These are phyloP conservation scores for Aspergillus sp. DNA, from an alignment of 2,329 filamentous ascomycete species.

Conservation along the genomic window DNA sequence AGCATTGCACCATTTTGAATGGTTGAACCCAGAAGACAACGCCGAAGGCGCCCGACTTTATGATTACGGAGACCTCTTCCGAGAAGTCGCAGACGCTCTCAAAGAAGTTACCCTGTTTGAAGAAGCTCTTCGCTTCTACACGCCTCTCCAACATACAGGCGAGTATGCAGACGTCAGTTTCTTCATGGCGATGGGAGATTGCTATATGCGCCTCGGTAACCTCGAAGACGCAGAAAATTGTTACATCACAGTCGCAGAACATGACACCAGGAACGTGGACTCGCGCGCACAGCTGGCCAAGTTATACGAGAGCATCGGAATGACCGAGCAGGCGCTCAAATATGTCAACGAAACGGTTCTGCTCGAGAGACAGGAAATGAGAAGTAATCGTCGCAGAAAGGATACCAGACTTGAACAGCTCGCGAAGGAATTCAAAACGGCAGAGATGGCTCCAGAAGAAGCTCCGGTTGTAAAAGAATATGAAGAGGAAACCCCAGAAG, in stretches of 20 bases:
- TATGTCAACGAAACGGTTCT: conserved; percentile 69
- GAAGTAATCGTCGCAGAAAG: conserved; percentile 24
- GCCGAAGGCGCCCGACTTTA: conserved; percentile 47
- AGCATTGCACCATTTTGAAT: conserved; percentile 63
- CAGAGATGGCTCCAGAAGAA: conserved; percentile 12
- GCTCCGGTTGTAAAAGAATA: conserved; percentile 8
- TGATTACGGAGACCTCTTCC: conserved; percentile 72
- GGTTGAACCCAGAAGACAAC: conserved; percentile 60
- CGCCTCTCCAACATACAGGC: conserved; percentile 42
- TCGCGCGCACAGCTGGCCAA: conserved; percentile 74
- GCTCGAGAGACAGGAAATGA: conserved; percentile 44
- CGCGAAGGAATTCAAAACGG: conserved; percentile 31
- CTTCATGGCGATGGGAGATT: conserved; percentile 49
- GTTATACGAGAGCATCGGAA: conserved; percentile 70
- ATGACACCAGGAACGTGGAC: conserved; percentile 65
- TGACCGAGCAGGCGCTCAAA: conserved; percentile 68
- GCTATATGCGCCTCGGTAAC: conserved; percentile 59
- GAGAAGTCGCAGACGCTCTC: conserved; percentile 59
- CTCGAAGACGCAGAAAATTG: conserved; percentile 66
- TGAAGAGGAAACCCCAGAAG: conserved; percentile 11
- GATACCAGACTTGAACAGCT: conserved; percentile 35
- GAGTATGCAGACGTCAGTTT: conserved; percentile 45
- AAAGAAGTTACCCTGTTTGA: conserved; percentile 45
- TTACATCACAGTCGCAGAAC: conserved; percentile 66
- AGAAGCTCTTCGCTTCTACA: conserved; percentile 55